These are phyloP conservation scores for Trichophyton schoenleinii DNA, from an alignment of 2,329 filamentous ascomycete genomes.

Conservation along the genomic window DNA sequence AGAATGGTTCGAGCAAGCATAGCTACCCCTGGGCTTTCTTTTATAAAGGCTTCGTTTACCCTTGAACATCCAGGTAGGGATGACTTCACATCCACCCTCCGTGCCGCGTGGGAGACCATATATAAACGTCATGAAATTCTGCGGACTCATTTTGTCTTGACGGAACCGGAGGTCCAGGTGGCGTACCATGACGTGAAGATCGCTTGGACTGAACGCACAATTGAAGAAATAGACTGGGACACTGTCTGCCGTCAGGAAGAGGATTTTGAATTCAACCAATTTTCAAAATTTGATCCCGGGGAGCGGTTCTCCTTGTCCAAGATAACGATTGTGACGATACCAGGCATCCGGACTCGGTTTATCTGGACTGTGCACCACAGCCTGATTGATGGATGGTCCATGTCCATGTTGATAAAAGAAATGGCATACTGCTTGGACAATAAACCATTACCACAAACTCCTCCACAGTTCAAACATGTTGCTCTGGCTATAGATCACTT, in stretches of 20 bases:
- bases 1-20: slow-evolving; percentile 1
- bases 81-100: background rate
- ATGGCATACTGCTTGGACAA: background rate
- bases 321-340: background rate
- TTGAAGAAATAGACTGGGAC: background rate
- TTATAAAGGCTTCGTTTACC: slow-evolving; percentile 1
- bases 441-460: background rate
- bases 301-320: background rate
- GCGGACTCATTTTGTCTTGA: background rate
- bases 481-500: background rate
- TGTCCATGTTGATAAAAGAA: background rate
- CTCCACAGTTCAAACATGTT: background rate
- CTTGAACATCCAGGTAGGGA: background rate
- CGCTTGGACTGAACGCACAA: background rate
- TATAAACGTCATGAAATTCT: background rate
- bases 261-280: background rate
- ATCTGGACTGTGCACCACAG: background rate
- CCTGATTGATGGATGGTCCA: background rate
- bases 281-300: background rate
- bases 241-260: background rate
- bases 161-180: background rate
- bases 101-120: background rate
- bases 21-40: background rate
- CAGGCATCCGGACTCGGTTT: background rate
- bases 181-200: background rate